These are phyloP conservation scores for Talaromyces liani DNA, from an alignment of 495 filamentous ascomycete species.

Conservation along the genomic window DNA sequence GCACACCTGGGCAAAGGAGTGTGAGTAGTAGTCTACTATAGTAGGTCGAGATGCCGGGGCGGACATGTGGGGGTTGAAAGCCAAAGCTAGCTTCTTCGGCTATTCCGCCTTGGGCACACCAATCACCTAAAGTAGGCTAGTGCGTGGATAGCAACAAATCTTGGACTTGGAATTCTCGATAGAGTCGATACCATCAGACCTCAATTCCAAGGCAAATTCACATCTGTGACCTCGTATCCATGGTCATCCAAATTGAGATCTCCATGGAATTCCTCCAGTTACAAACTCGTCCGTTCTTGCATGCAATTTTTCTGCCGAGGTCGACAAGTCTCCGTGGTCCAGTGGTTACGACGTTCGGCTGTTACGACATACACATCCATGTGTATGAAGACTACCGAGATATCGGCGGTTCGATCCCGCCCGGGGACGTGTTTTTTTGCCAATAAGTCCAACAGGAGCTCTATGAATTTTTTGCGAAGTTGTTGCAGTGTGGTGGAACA, in stretches of 20 bases:
- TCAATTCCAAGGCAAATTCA: too few relatives aligned
- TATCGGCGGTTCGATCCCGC: constrained; percentile 4
- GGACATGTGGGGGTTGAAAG: background rate
- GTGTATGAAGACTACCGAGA: background rate
- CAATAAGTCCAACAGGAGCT: background rate
- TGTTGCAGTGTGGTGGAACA: background rate
- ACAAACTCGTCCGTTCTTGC: background rate
- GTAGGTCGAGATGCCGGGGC: background rate
- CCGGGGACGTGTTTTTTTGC: background rate
- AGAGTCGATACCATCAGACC: too few relatives aligned
- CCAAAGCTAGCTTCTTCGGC: background rate
- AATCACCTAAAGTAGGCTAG: background rate
- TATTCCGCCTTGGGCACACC: constrained; percentile 5
- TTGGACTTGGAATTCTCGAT: too few relatives aligned
- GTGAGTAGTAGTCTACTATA: too few relatives aligned
- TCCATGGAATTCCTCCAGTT: too few relatives aligned
- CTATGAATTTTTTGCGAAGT: background rate
- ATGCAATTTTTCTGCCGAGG: background rate
- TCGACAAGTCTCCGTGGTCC: background rate
- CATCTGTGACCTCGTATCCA: too few relatives aligned
- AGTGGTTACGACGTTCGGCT: constrained; percentile 3
- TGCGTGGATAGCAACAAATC: background rate
- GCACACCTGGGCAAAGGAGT: background rate
- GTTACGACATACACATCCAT: background rate
- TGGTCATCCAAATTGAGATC: too few relatives aligned